Conservation (phyloP, 208 protist species). For the Trypanosoma boissoni region DNA sequence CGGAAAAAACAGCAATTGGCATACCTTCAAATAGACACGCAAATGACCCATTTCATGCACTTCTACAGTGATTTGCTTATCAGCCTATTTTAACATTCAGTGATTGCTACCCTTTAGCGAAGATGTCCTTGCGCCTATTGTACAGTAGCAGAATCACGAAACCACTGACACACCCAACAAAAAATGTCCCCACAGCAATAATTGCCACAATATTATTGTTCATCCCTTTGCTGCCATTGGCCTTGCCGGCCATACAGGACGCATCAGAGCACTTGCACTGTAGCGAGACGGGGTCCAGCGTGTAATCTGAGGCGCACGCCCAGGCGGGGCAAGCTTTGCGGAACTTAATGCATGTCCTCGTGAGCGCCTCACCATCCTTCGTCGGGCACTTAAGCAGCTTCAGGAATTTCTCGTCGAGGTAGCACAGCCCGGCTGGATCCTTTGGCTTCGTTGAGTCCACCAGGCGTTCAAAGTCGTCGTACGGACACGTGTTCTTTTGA, state of each 20-base stretch:
- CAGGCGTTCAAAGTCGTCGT: slow-evolving; percentile 51
- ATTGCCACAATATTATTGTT: neutral
- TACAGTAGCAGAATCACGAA: no score
- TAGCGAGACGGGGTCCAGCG: slow-evolving; percentile 4
- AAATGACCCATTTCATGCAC: no score
- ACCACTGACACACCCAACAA: neutral
- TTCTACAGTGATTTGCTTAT: no score
- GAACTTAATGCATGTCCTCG: slow-evolving; percentile 33
- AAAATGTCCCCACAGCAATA: slow-evolving; percentile 6
- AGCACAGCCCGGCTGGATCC: slow-evolving; percentile 49
- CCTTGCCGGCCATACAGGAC: slow-evolving; percentile 3
- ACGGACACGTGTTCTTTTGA: slow-evolving; percentile 44
- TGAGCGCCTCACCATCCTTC: neutral
- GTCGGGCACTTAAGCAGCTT: slow-evolving; percentile 47
- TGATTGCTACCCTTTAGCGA: no score
- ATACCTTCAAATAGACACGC: no score
- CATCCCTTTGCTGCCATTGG: neutral
- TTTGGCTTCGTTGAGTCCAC: slow-evolving; percentile 44
- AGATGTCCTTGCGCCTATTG: no score
- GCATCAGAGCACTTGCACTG: slow-evolving; percentile 8
- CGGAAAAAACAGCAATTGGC: no score
- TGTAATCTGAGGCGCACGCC: slow-evolving; percentile 41
- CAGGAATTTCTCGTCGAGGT: slow-evolving; percentile 39
- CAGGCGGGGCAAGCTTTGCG: slow-evolving; percentile 38
- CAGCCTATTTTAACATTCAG: no score